Conservation (phyloP, 2,329 filamentous ascomycete species). For the Monosporascus sp. region DNA sequence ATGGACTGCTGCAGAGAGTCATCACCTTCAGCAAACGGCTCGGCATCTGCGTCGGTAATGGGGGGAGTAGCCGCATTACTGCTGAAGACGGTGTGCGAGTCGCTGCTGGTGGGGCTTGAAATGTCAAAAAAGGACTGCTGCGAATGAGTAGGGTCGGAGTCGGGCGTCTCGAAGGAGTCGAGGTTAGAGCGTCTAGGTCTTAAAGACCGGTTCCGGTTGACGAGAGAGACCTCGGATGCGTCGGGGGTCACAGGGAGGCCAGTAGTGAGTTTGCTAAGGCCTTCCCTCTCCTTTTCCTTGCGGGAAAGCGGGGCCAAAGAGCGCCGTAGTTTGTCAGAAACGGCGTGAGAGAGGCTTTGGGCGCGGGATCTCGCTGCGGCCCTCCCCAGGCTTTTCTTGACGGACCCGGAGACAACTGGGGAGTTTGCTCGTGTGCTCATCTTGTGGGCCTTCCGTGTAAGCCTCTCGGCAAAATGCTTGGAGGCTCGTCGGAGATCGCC, state of each 20-base stretch:
- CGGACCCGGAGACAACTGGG: slow-evolving; percentile 22
- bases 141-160: slow-evolving; percentile 35
- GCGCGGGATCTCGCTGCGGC: slow-evolving; percentile 20
- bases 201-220: slow-evolving; percentile 25
- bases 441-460: slow-evolving; percentile 27
- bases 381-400: slow-evolving; percentile 26
- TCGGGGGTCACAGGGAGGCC: slow-evolving; percentile 53
- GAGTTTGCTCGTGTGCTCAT: slow-evolving; percentile 28
- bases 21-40: slow-evolving; percentile 49
- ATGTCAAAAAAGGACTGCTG: slow-evolving; percentile 37
- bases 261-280: slow-evolving; percentile 12
- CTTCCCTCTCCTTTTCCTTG: slow-evolving; percentile 21
- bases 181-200: slow-evolving; percentile 36
- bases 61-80: slow-evolving; percentile 68
- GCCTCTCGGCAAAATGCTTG: slow-evolving; percentile 19
- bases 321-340: slow-evolving; percentile 35
- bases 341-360: slow-evolving; percentile 22
- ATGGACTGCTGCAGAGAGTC: slow-evolving; percentile 42
- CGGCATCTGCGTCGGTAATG: slow-evolving; percentile 65
- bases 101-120: slow-evolving; percentile 47
- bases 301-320: slow-evolving; percentile 26
- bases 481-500: slow-evolving; percentile 15
- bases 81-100: slow-evolving; percentile 55
- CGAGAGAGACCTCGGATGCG: slow-evolving; percentile 39
- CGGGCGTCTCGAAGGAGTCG: slow-evolving; percentile 39